Conservation (phyloP, 805 yeast genomes). For the Kockiozyma suomiensis region DNA sequence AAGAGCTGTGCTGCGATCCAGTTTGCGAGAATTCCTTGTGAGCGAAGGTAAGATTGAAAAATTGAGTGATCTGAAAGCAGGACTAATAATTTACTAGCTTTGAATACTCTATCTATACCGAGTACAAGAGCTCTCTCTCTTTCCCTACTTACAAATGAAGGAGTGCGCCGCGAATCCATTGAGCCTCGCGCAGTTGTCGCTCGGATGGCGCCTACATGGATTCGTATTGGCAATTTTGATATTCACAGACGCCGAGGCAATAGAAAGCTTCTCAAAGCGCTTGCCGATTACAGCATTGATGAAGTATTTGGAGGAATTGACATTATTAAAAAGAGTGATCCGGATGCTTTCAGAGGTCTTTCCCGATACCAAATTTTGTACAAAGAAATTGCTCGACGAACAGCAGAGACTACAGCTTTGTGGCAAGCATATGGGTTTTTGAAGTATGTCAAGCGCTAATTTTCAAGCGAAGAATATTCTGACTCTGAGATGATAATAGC, state of each 20-base stretch:
- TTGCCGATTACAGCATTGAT: constrained; percentile 73
- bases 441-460: constrained; percentile 52
- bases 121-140: constrained; percentile 81
- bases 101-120: constrained; percentile 81
- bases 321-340: constrained; percentile 38
- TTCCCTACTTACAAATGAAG: constrained; percentile 69
- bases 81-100: constrained; percentile 23
- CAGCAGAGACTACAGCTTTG: constrained; percentile 30
- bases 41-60: constrained; percentile 59
- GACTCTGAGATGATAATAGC: constrained; percentile 12
- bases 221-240: constrained; percentile 87
- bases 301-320: constrained; percentile 56
- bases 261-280: constrained; percentile 57
- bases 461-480: too few species aligned
- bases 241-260: constrained; percentile 74
- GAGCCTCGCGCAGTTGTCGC: constrained; percentile 86
- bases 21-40: constrained; percentile 82
- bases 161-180: constrained; percentile 65
- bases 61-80: not conserved
- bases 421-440: constrained; percentile 73
- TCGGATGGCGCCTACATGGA: constrained; percentile 83
- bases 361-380: constrained; percentile 72
- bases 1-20: constrained; percentile 85
- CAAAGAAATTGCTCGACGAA: constrained; percentile 57
- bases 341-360: constrained; percentile 35